Base-by-base conservation (phyloP, 495 filamentous ascomycete species). In the Aspergillus taichungensis region DNA sequence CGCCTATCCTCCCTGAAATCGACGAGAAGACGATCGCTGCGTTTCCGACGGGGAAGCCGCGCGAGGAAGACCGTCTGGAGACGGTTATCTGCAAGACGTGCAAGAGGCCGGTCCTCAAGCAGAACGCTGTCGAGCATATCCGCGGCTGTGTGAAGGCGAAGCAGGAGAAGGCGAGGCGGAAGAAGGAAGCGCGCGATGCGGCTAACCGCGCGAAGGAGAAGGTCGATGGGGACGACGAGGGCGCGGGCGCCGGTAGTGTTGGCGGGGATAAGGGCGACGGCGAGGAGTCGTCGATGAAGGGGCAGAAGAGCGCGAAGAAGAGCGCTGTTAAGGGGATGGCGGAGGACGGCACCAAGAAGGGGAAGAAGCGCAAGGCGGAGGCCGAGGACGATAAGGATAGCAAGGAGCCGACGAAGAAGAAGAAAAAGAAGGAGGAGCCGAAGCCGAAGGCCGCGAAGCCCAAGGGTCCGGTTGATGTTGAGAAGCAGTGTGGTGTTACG, bases 391-490 rank as follows among this genome's bases (percentile, higher is more conserved):
- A 82, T 14, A 80, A 79, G 49, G 62, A 61, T 41, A 63, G 55
- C 47, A 79, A 80, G 59, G 85, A 80, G 49, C 79, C 83, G 5
- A 24, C 18, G 18, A 96, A 96, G 78, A 95, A 95, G 68, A 88
- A 92, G 57, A 77, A 78, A 67, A 95, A 95, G 66, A 92, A 96
- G 63, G 91, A 97, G 50, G 87, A 88, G 44, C 74, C 73, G 2
- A 96, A 95, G 59, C 75, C 84, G 9, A 95, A 95, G 62, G 71
- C 76, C 0, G 78, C 87, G 4, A 95, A 95, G 51, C 86, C 88
- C 0, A 96, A 95, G 70, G 89, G 85, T 56, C 92, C 92, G 3
- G 92, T 98, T 18, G 94, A 98, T 66, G 92, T 98, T 27, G 92
- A 97, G 67, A 84, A 84, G 60, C 94, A 98, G 71, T 98, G 92